Conservation (phyloP, 2,329 filamentous ascomycete species). For the Aureobasidium zeae region DNA sequence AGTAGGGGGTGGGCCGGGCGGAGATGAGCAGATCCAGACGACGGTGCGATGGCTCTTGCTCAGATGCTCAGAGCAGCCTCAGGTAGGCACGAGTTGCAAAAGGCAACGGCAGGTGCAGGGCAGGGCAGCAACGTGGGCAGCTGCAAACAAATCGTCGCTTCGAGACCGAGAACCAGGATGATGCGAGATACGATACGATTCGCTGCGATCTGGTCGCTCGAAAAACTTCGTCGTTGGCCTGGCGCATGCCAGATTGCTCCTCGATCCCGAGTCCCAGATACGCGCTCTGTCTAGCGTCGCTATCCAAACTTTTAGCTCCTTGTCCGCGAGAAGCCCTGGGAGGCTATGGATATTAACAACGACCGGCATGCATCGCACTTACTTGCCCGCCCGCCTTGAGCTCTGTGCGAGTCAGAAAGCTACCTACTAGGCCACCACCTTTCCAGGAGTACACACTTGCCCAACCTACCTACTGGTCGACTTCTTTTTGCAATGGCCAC, state of each 20-base stretch:
- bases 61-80: conserved; percentile 9
- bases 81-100: not conserved
- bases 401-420: conserved; percentile 12
- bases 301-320: conserved; percentile 7
- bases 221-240: conserved; percentile 9
- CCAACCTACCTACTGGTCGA: not conserved
- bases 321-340: not conserved
- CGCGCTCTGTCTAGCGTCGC: conserved; percentile 5
- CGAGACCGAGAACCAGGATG: conserved; percentile 3
- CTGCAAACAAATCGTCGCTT: not conserved
- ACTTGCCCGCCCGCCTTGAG: conserved; percentile 7
- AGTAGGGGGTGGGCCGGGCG: conserved; percentile 6
- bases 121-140: conserved; percentile 8
- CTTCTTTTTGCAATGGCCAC: no score
- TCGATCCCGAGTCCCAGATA: conserved; percentile 12
- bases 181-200: conserved; percentile 13
- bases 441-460: no score
- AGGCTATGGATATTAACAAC: conserved; percentile 5
- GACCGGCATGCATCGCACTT: conserved; percentile 10
- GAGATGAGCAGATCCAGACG: conserved; percentile 9
- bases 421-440: no score
- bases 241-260: conserved; percentile 3
- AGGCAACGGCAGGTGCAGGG: not conserved
- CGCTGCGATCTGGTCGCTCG: conserved; percentile 11
- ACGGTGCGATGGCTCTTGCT: conserved; percentile 4